Evolutionary conservation across 768 basidiomycete species (phyloP), one percentile per base, ranked within the genome.

Genomic region (Suillus placidus): DNA sequence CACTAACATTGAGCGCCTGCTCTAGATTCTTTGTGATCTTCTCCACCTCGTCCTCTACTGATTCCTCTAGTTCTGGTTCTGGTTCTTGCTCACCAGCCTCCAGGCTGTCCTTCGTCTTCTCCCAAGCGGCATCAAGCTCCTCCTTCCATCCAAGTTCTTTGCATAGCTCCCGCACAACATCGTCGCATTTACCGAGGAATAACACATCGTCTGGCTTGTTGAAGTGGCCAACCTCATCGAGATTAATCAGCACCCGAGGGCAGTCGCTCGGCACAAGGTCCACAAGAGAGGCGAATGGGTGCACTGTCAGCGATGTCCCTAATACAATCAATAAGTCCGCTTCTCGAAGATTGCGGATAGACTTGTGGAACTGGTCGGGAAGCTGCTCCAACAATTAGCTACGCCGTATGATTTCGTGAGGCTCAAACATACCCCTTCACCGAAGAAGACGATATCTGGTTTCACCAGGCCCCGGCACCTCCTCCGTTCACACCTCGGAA

Each of bases 391-490:
- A 38, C n/a, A 30, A 47, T 49, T 18, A 54, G 49, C 60, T 64
- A 62, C 18, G 23, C 10, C 60, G 32, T 56, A 37, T 66, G 12
- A 16, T 18, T 32, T 14, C 18, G 18, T 42, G 65, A 64, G 18
- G 60, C 43, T 54, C n/a, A 34, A 18, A 79, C 88, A 38, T 72
- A 91, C 89, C 43, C 83, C 73, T 78, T 94, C 92, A 30, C 95
- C 94, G 71, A 97, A 96, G 78, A 97, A 96, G 14, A 97, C 93
- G 51, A 97, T 97, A 71, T 97, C 92, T n/a, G 94, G 94, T 76
- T 96, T 95, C 18, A 95, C 88, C 45, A 93, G 80, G 0, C 93
- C 94, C 1, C 79, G 80, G 68, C 94, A 95, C 26, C 71, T 63
- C 12, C 18, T 60, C 26, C 5, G 58, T 40, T 81, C 72, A 73